Base-by-base conservation (phyloP, 148 eudicot species). In the Simmondsia chinensis region DNA sequence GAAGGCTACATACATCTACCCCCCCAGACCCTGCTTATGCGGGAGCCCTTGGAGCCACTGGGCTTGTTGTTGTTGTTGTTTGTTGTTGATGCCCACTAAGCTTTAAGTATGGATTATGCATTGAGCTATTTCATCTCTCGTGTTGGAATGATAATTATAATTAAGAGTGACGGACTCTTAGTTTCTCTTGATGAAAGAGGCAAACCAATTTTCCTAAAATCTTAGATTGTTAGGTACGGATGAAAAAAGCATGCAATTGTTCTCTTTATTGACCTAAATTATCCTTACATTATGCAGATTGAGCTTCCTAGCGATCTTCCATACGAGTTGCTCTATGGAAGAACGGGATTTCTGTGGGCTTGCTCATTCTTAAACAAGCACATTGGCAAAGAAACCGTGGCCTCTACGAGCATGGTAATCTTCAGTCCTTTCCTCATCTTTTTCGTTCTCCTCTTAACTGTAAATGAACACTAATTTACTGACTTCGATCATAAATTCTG, bases 341-440 rank as follows among this genome's bases (percentile, higher is more conserved):
- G 84, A 72, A 74, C 87, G 37, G 97, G 95, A 39, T 89, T 64
- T 61, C 54, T 89, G 46, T 89, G 95, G 97, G 78, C 95, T 15
- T 78, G 87, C 46, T 63, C 64, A 10, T 89, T 84, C 69, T 44
- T 89, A 28, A 81, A 89, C 59, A 81, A 75, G 60, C 70, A 84
- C 46, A 63, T 81, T 33, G 91, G 82, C 48, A 47, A 63, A 64
- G 73, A 72, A 41, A 70, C 93, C 20, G 57, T 89, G 59, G 41
- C 87, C 38, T 33, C 79, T 42, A 40, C 61, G 23, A 43, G 41
- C 42, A 76, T 68, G 68, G 97, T 89, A 68, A 39, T 39, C 14
- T 42, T 7, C 11, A 36, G 29, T 33, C 15, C 10, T 12, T 18
- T 18, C 13, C 24, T 18, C 22, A 4, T 15, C 44, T 13, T 22